Base-by-base conservation (phyloP, 1,284 basidiomycete species). In the Cutaneotrichosporon mucoides region DNA sequence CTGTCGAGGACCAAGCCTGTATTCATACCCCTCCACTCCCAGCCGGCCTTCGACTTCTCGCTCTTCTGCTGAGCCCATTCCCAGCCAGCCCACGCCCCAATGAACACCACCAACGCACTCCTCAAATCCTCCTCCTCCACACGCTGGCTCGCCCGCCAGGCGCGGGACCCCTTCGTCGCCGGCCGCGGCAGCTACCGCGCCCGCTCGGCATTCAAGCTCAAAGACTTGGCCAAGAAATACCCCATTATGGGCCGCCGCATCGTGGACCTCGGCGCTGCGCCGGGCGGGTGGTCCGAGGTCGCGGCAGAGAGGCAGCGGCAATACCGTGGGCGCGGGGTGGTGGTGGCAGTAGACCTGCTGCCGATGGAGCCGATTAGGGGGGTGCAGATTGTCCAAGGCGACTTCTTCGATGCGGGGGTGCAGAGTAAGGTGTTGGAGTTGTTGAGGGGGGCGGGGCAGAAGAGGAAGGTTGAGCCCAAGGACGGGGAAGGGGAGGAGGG, bases 281-380 rank as follows among this genome's bases (percentile, higher is more conserved):
- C 91, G 0, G 91, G 90, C 5, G 90, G 90, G 0, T 93, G 91
- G 91, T 87, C 86, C 59, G 90, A 93, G 69, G 89, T 91, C 16
- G 86, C 87, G 0, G 60, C 64, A 1, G 60, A 62, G 34, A 46
- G 56, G 7, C 54, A 61, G 33, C 56, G 57, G 8, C 49, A 51
- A 9, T 51, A 51, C 10, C 38, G 49, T 1, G 49, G 49, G 4
- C n/a, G 16, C 12, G 49, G 49, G 3, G 15, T 40, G 4, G 83
- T 92, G 57, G 80, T 90, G 49, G 88, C 88, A 0, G 83, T 92
- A 43, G 90, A 92, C 76, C 76, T 90, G 16, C 79, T 90, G 10
- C 81, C 80, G 2, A 88, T 92, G 68, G 71, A 76, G 1, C 84
- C 85, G 7, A 85, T 92, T 33, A 79, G 79, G 0, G 88, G 88